These are phyloP conservation scores for Pseudogymnoascus sp. DNA, from an alignment of 2,329 filamentous ascomycete species.

Conservation along the genomic window DNA sequence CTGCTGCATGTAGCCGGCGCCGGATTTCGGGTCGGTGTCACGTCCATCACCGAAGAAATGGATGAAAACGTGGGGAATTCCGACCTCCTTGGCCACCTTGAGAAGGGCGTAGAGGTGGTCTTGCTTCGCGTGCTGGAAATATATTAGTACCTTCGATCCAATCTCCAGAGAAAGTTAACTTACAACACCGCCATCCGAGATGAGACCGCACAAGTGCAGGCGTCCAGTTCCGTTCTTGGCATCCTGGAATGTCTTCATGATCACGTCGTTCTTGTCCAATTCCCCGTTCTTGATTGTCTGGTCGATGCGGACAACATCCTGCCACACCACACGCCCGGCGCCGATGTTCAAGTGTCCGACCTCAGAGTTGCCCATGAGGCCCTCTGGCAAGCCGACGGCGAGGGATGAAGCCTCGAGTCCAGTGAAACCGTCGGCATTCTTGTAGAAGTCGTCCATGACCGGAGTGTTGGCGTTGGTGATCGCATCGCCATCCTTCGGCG, in stretches of 20 bases:
- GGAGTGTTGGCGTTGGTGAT: conserved; percentile 91
- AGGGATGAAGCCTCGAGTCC: conserved; percentile 93
- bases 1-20: conserved; percentile 77
- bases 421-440: conserved; percentile 74
- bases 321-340: conserved; percentile 95
- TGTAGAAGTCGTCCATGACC: conserved; percentile 86
- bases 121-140: conserved; percentile 74
- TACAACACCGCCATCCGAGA: conserved; percentile 90
- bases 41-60: conserved; percentile 99
- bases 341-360: conserved; percentile 98
- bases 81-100: conserved; percentile 79
- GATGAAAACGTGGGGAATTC: conserved; percentile 86
- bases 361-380: conserved; percentile 98
- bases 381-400: conserved; percentile 90
- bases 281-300: conserved; percentile 59
- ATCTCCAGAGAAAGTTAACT: conserved; percentile 24
- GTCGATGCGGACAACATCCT: conserved; percentile 95
- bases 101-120: conserved; percentile 83
- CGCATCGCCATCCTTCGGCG: conserved; percentile 84
- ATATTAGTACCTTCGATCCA: conserved; percentile 15
- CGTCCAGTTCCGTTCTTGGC: conserved; percentile 86
- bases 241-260: conserved; percentile 56
- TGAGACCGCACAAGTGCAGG: conserved; percentile 82
- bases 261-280: conserved; percentile 28
- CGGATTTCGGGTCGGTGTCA: conserved; percentile 95